phyloP scores from a whole-genome alignment of 371 early-diverging fungal species.

The Zopfochytrium polystomum region DNA sequence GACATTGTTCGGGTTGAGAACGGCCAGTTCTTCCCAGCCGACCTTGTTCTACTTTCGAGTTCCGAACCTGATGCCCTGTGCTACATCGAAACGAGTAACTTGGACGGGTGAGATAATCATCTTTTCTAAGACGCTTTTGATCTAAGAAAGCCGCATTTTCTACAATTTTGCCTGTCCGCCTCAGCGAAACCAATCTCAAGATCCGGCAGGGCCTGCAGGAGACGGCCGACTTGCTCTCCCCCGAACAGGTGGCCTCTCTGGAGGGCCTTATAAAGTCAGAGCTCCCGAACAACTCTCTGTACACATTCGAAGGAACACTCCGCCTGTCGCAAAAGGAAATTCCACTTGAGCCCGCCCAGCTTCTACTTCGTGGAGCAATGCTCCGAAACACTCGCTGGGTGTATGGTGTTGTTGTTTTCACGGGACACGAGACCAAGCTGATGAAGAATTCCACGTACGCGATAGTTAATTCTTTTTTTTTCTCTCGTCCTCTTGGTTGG shows the following conservation, averaged over 20 bases:
- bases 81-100: conserved; percentile 76
- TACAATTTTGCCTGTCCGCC: too few species aligned
- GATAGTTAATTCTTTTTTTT: conserved; percentile 44
- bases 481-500: background rate
- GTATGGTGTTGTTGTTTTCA: conserved; percentile 80
- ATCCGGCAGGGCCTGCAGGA: conserved; percentile 58
- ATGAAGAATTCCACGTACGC: conserved; percentile 74
- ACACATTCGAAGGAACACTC: conserved; percentile 51
- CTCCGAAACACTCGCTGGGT: conserved; percentile 86
- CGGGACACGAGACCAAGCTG: conserved; percentile 91
- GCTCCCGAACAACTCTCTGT: conserved; percentile 49
- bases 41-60: conserved; percentile 63
- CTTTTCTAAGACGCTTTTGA: conserved; percentile 1
- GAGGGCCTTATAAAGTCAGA: conserved; percentile 51
- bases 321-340: conserved; percentile 41
- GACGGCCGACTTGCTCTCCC: conserved; percentile 41
- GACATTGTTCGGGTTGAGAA: conserved; percentile 75
- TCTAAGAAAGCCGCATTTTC: background rate
- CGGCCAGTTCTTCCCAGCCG: conserved; percentile 77
- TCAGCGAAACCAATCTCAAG: conserved; percentile 76
- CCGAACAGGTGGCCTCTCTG: conserved; percentile 37
- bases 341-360: conserved; percentile 39
- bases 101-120: conserved; percentile 60
- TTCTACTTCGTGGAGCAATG: conserved; percentile 86
- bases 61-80: conserved; percentile 60